These are phyloP conservation scores for Pichia nakasei DNA, from an alignment of 805 yeast genomes.

Conservation along the genomic window DNA sequence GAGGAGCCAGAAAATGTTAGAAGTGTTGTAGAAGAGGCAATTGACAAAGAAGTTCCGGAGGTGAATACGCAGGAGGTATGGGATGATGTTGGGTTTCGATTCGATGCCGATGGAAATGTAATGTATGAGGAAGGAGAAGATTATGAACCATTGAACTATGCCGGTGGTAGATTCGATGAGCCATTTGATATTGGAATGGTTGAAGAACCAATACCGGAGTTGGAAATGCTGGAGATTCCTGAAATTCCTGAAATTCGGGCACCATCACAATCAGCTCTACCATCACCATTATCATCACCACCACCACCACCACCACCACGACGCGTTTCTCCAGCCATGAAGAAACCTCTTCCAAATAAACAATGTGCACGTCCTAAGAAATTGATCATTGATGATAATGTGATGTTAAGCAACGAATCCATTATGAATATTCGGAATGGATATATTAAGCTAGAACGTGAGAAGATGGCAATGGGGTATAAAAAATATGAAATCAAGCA, in stretches of 20 bases:
- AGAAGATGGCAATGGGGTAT: neutral
- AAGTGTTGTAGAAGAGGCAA: neutral
- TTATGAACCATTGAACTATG: no score
- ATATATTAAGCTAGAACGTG: neutral
- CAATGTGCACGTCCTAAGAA: neutral
- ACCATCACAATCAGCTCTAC: no score
- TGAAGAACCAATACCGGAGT: no score
- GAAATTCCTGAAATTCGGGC: no score
- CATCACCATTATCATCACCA: no score
- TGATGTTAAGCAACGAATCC: neutral
- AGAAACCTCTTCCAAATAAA: neutral
- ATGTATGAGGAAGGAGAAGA: no score
- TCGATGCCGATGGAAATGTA: slow-evolving; percentile 14
- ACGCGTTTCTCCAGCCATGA: no score
- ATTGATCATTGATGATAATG: neutral
- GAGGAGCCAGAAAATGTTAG: neutral
- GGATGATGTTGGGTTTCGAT: slow-evolving; percentile 9
- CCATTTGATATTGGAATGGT: slow-evolving; percentile 1
- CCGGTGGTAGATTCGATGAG: no score
- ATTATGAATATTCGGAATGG: slow-evolving; percentile 1
- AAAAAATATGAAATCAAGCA: no score
- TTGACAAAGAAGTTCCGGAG: neutral
- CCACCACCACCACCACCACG: no score
- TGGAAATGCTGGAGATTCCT: no score
- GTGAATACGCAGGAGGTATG: neutral